Conservation (phyloP, 257 asterid genomes). For the Rauvolfia tetraphylla region DNA sequence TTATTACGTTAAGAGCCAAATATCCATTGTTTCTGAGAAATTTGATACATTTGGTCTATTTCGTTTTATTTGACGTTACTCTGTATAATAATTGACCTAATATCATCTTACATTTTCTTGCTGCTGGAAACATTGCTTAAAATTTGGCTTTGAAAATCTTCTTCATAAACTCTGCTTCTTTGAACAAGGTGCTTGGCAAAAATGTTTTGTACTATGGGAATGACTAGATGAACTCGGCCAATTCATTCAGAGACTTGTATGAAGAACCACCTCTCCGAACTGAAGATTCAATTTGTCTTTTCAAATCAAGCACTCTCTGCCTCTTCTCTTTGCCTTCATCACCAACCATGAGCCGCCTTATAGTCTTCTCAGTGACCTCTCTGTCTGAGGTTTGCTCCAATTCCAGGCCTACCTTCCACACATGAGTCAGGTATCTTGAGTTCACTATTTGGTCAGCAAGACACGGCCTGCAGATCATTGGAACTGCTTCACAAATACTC, state of each 20-base stretch:
- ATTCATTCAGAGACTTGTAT: conserved; percentile 16
- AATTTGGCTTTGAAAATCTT: no score
- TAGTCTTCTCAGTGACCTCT: not conserved
- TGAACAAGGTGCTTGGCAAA: no score
- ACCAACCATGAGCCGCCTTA: conserved; percentile 18
- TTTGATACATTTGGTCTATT: not conserved
- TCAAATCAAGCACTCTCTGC: conserved; percentile 11
- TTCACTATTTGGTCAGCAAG: conserved; percentile 20
- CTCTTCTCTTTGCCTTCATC: conserved; percentile 16
- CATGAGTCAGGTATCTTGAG: conserved; percentile 9
- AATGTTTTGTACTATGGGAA: not conserved
- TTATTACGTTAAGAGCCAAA: no score
- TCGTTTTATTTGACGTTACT: no score
- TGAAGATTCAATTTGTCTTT: not conserved
- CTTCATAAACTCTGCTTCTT: no score
- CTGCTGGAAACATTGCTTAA: not conserved
- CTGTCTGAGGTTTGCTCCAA: conserved; percentile 13
- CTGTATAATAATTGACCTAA: no score
- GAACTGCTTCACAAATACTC: conserved; percentile 25
- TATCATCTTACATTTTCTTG: not conserved
- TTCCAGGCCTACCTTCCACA: conserved; percentile 28
- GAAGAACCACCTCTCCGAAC: conserved; percentile 25
- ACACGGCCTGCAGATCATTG: conserved; percentile 26
- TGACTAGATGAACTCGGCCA: conserved; percentile 19
- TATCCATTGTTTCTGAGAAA: no score